A percentile compares a stretch with the other conserved stretches of the same genome.
These are phyloP conservation scores for Colletotrichum gigasporum DNA, from an alignment of 2,329 filamentous ascomycete species.

Conservation along the genomic window DNA sequence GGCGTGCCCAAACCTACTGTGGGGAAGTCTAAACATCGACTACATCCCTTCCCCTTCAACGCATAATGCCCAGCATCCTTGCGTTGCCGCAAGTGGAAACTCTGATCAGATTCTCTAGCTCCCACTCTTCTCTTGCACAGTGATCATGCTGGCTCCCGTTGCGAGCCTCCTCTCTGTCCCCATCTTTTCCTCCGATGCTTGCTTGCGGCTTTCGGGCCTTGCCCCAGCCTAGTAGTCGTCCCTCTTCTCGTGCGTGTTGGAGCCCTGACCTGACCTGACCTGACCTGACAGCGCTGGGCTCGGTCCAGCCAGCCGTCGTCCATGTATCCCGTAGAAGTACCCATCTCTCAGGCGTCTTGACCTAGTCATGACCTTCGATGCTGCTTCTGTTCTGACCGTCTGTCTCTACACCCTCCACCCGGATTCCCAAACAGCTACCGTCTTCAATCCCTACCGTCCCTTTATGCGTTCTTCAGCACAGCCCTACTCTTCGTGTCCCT, in stretches of 20 bases:
- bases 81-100: constrained; percentile 43
- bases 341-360: constrained; percentile 22
- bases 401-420: constrained; percentile 34
- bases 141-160: constrained; percentile 38
- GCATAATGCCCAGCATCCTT: constrained; percentile 44
- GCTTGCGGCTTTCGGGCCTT: constrained; percentile 24
- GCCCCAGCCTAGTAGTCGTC: constrained; percentile 28
- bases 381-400: constrained; percentile 25
- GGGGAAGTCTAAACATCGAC: constrained; percentile 45
- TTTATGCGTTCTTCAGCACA: constrained; percentile 44
- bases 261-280: constrained; percentile 27
- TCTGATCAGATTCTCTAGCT: constrained; percentile 37
- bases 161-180: constrained; percentile 35
- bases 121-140: constrained; percentile 31
- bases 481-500: constrained; percentile 36
- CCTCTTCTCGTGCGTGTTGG: not conserved
- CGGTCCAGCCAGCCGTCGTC: constrained; percentile 26
- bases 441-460: constrained; percentile 40
- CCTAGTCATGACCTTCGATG: constrained; percentile 27
- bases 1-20: constrained; percentile 42
- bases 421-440: constrained; percentile 40
- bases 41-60: constrained; percentile 41
- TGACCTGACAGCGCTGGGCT: constrained; percentile 18
- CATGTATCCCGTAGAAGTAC: not conserved
- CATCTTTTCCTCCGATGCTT: constrained; percentile 30